Percentiles rank a stretch among this genome's conserved stretches.
Evolutionary conservation across 257 asterid species (phyloP).

Genomic region (Solanum pennellii): DNA sequence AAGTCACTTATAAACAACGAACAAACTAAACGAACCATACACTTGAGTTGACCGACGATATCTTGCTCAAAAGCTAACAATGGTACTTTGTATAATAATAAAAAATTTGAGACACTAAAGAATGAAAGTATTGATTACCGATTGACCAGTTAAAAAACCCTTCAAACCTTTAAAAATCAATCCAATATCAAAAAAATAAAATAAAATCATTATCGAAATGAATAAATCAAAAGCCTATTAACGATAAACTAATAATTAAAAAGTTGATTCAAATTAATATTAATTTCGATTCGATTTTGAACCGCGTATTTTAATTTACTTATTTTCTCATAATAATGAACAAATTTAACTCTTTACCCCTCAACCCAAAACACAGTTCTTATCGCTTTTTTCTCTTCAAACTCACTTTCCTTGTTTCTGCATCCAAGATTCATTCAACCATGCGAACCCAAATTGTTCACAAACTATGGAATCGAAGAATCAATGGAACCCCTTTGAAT

Average conservation of each 20-base stretch:
- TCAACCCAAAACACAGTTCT: neutral
- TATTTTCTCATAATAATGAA: neutral
- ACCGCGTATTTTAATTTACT: neutral
- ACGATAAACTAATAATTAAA: neutral
- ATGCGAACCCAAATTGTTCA: neutral
- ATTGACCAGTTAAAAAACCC: neutral
- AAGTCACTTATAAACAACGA: no score
- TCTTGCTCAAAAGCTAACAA: neutral
- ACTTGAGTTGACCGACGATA: neutral
- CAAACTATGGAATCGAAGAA: neutral
- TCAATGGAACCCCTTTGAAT: neutral
- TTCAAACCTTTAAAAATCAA: no score
- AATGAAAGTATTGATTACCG: no score
- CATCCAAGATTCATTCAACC: neutral
- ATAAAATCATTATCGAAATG: no score
- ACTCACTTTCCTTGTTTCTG: neutral
- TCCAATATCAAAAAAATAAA: no score
- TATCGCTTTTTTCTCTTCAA: neutral
- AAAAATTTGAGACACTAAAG: rapidly evolving
- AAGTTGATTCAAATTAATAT: no score
- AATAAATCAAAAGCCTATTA: neutral
- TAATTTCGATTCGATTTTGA: no score
- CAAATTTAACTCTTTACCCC: neutral
- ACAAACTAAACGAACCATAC: neutral
- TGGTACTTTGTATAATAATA: no score